Conservation (phyloP, 2,329 filamentous ascomycete species). For the Drechslerella stenobrocha region DNA sequence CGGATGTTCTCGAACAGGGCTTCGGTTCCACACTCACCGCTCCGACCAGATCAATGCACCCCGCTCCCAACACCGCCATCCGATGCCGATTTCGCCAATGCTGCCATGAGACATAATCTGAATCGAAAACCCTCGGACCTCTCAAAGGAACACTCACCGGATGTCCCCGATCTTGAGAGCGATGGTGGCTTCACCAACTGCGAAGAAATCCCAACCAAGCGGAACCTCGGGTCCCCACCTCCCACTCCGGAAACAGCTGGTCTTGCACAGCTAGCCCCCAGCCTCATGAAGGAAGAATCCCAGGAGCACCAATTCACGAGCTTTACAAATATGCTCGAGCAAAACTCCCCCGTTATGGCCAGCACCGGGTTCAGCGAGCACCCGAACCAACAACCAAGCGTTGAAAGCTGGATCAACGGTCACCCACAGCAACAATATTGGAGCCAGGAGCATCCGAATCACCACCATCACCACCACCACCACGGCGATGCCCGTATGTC, state of each 20-base stretch:
- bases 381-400: slow-evolving; percentile 18
- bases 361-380: slow-evolving; percentile 18
- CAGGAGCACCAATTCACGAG: slow-evolving; percentile 40
- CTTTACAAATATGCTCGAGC: slow-evolving; percentile 44
- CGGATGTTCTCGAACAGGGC: slow-evolving; percentile 28
- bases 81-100: slow-evolving; percentile 41
- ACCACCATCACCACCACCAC: too few relatives aligned
- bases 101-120: slow-evolving; percentile 35
- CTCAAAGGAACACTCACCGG: slow-evolving; percentile 44
- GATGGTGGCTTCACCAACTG: slow-evolving; percentile 33
- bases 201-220: slow-evolving; percentile 30
- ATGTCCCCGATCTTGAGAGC: slow-evolving; percentile 46
- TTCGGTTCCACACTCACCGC: slow-evolving; percentile 34
- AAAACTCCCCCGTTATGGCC: slow-evolving; percentile 37
- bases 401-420: slow-evolving; percentile 40
- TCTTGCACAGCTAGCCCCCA: slow-evolving; percentile 18
- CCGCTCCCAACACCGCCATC: slow-evolving; percentile 45
- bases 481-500: slow-evolving; percentile 13
- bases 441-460: slow-evolving; percentile 14
- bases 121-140: slow-evolving; percentile 45
- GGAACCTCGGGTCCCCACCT: slow-evolving; percentile 38
- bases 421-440: slow-evolving; percentile 19
- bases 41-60: slow-evolving; percentile 30
- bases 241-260: slow-evolving; percentile 44
- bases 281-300: slow-evolving; percentile 25